Evolutionary conservation across 805 yeast species (phyloP).

Genomic region (Candida oleophila): DNA sequence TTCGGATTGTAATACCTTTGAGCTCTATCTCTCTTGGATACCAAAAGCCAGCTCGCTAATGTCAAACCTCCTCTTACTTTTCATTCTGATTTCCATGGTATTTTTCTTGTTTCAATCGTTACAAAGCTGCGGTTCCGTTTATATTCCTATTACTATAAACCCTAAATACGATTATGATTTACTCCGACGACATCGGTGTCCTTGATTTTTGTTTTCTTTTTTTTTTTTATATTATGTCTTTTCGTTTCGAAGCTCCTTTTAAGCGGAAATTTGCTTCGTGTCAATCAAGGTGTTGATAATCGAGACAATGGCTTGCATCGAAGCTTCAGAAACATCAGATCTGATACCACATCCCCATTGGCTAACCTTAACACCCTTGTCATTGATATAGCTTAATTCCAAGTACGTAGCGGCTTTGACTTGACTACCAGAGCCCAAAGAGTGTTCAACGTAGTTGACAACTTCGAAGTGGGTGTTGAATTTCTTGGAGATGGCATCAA

Average conservation of each 20-base stretch:
- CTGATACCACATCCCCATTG: constrained; percentile 93
- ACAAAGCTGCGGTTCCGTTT: neutral
- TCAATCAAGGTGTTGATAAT: constrained; percentile 51
- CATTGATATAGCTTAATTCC: constrained; percentile 31
- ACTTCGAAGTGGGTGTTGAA: constrained; percentile 57
- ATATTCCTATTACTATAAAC: neutral
- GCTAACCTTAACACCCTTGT: constrained; percentile 35
- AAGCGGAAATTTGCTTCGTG: constrained; percentile 6
- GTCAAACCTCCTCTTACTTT: too few relatives aligned
- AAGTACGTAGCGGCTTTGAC: constrained; percentile 78
- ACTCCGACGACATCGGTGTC: too few relatives aligned
- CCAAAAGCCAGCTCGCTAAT: too few relatives aligned
- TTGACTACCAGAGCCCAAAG: constrained; percentile 70
- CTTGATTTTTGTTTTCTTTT: neutral
- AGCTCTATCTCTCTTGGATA: too few relatives aligned
- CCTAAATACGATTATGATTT: too few relatives aligned
- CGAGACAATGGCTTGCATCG: constrained; percentile 67
- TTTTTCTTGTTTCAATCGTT: too few relatives aligned
- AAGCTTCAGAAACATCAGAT: constrained; percentile 86
- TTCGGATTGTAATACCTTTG: too few relatives aligned
- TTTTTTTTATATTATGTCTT: neutral
- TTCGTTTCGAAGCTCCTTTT: neutral
- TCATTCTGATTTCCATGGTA: too few relatives aligned
- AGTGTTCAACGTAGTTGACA: constrained; percentile 73
- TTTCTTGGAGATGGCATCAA: constrained; percentile 54